phyloP scores from a whole-genome alignment of 306 rosid genomes.

The Phaseolus lunatus region DNA sequence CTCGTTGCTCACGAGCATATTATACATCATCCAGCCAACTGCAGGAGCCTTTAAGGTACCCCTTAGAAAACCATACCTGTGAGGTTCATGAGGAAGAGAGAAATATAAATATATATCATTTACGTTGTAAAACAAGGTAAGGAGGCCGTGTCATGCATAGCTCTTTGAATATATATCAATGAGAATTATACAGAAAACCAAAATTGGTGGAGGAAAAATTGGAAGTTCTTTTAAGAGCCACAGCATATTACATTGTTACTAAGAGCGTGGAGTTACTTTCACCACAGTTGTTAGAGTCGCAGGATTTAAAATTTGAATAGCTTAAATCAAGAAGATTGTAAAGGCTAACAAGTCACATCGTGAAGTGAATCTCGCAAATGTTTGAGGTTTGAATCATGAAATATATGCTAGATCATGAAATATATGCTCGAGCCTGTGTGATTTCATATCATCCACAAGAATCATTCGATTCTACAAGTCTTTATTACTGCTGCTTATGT shows the following conservation, averaged over 20 bases:
- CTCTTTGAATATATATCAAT: neutral
- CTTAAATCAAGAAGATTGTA: neutral
- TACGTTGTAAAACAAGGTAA: conserved; percentile 32
- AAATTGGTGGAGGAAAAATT: conserved; percentile 11
- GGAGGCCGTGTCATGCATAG: neutral
- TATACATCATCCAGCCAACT: conserved; percentile 97
- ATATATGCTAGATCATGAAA: neutral
- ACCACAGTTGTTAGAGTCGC: neutral
- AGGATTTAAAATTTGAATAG: neutral
- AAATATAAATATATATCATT: conserved; percentile 44
- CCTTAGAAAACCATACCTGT: conserved; percentile 85
- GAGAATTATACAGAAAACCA: conserved; percentile 18
- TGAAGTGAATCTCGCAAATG: neutral
- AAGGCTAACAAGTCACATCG: neutral
- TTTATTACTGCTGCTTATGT: neutral
- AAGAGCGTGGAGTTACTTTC: neutral
- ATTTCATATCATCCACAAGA: neutral
- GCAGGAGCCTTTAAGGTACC: conserved; percentile 97
- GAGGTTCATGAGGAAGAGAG: conserved; percentile 28
- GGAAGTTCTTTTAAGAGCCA: conserved; percentile 13
- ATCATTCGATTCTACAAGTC: neutral
- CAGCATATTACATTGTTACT: conserved; percentile 4
- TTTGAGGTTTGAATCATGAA: neutral
- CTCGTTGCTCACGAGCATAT: conserved; percentile 91
- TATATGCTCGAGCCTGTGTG: neutral